Conservation (phyloP, 208 protist species). For the Trypanosomatidae sp. region DNA sequence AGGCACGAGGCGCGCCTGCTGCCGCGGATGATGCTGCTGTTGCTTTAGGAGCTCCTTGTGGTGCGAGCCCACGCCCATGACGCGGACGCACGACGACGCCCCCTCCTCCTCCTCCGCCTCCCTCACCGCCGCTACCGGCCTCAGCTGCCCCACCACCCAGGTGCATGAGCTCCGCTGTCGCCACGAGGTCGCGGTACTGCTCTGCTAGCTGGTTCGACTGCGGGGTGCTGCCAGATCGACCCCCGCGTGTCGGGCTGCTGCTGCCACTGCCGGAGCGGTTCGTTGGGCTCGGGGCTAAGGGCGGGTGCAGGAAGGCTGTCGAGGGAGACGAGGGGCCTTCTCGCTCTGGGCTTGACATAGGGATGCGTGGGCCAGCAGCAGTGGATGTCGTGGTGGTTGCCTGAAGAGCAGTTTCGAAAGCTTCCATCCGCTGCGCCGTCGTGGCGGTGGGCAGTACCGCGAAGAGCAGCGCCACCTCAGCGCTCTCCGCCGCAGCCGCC, state of each 20-base stretch:
- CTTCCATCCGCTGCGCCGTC: conserved; percentile 56
- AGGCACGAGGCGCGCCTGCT: too few relatives aligned
- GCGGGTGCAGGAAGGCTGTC: conserved; percentile 13
- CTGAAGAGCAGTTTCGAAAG: conserved; percentile 53
- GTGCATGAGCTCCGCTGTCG: conserved; percentile 27
- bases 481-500: conserved; percentile 22
- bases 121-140: too few relatives aligned
- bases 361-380: too few relatives aligned
- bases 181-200: conserved; percentile 36
- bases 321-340: neutral
- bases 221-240: conserved; percentile 3
- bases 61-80: too few relatives aligned
- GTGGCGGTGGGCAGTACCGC: conserved; percentile 55
- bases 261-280: conserved; percentile 12
- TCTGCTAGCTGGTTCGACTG: conserved; percentile 22
- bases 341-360: conserved; percentile 11
- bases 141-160: too few relatives aligned
- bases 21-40: too few relatives aligned
- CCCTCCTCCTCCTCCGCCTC: too few relatives aligned
- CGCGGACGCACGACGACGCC: too few relatives aligned
- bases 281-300: conserved; percentile 18
- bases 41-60: too few relatives aligned
- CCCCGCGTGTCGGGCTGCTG: conserved; percentile 16
- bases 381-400: too few relatives aligned
- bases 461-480: conserved; percentile 55